Conservation (phyloP, 2,329 filamentous ascomycete species). For the Talaromyces sp. region DNA sequence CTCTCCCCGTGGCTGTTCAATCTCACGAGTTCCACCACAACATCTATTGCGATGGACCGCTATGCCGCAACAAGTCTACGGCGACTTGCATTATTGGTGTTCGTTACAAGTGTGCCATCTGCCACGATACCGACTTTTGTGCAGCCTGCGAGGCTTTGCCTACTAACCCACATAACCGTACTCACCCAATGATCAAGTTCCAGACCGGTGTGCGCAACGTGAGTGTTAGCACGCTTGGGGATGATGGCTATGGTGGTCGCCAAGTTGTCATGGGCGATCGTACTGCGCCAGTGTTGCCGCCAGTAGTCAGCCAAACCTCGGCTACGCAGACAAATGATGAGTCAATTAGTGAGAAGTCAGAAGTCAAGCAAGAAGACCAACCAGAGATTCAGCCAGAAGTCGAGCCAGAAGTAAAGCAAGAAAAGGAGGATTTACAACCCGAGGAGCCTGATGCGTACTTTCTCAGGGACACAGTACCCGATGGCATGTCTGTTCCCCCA, state of each 20-base stretch:
- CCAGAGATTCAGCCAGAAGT: no score
- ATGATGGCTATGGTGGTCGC: constrained; percentile 61
- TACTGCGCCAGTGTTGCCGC: constrained; percentile 26
- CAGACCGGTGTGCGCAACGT: constrained; percentile 87
- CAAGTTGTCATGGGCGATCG: constrained; percentile 70
- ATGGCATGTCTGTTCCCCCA: constrained; percentile 67
- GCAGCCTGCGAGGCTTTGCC: constrained; percentile 88
- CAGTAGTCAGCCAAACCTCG: background rate
- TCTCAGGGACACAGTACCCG: constrained; percentile 68
- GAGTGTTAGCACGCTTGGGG: constrained; percentile 75
- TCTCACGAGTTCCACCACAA: constrained; percentile 62
- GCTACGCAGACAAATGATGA: background rate
- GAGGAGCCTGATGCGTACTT: constrained; percentile 41
- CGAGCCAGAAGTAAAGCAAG: no score
- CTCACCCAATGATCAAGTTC: constrained; percentile 96
- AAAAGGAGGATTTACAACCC: no score
- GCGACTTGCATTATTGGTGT: constrained; percentile 66
- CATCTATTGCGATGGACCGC: constrained; percentile 90
- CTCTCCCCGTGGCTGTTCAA: constrained; percentile 45
- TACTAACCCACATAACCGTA: constrained; percentile 78
- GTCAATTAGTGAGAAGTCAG: background rate
- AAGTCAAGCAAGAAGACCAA: no score
- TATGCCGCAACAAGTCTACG: constrained; percentile 57
- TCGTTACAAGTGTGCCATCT: constrained; percentile 96
- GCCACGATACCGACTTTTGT: constrained; percentile 92